phyloP scores from a whole-genome alignment of 257 asterid genomes.

The Solanum pimpinellifolium region DNA sequence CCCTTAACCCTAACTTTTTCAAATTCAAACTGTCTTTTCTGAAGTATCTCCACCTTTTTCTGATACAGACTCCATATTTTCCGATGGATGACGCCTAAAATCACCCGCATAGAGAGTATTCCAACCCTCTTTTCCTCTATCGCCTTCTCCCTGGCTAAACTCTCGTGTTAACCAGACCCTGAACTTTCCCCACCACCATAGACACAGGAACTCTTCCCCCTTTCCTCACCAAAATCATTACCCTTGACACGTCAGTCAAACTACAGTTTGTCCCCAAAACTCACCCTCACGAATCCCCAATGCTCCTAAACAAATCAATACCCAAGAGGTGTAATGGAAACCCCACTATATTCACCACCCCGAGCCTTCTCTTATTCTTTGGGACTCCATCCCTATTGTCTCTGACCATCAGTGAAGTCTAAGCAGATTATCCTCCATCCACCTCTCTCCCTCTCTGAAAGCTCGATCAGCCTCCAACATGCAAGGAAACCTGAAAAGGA shows the following conservation, averaged over 20 bases:
- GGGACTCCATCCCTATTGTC: not conserved
- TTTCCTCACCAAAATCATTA: not conserved
- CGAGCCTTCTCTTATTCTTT: not conserved
- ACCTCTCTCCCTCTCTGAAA: not conserved
- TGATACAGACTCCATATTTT: not conserved
- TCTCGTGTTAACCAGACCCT: not conserved
- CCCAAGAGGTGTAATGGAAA: not conserved
- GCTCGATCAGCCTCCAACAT: not conserved
- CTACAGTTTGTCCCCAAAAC: not conserved
- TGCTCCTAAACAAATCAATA: not conserved
- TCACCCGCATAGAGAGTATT: not conserved
- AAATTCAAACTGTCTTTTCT: not conserved
- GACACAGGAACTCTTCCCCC: not conserved
- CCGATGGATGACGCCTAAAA: not conserved
- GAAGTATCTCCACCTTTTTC: not conserved
- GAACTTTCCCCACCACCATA: not conserved
- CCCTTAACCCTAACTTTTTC: not conserved
- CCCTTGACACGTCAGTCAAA: not conserved
- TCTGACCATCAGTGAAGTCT: not conserved
- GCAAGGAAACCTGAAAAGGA: not conserved
- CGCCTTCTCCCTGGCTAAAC: not conserved
- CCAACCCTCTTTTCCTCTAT: not conserved
- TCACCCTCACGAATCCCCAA: not conserved
- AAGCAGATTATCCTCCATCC: not conserved
- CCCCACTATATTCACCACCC: not conserved